Evolutionary conservation across 148 eudicot genomes (phyloP).

Genomic region (Camellia sinensis): DNA sequence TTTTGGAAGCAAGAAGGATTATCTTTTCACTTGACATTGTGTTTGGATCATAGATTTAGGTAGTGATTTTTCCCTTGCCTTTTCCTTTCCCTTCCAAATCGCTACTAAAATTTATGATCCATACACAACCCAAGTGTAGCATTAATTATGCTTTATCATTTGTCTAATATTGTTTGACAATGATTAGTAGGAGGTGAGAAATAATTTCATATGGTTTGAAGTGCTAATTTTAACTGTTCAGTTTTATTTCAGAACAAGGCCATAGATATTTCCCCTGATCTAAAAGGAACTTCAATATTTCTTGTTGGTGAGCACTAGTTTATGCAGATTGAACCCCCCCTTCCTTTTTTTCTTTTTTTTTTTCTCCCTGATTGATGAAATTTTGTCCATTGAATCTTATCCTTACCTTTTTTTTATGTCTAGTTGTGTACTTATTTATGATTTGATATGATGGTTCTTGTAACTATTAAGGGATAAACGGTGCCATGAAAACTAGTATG

Average conservation of each 20-base stretch:
- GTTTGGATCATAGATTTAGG: too few species aligned
- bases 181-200: background rate
- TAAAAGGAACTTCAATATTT: constrained; percentile 84
- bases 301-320: constrained; percentile 63
- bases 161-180: constrained; percentile 20
- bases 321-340: constrained; percentile 1
- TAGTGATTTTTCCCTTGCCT: too few species aligned
- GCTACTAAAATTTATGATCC: too few species aligned
- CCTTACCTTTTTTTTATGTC: background rate
- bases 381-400: background rate
- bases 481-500: constrained; percentile 48
- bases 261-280: constrained; percentile 48
- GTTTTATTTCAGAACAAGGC: constrained; percentile 77
- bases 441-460: constrained; percentile 5
- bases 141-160: constrained; percentile 22
- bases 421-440: constrained; percentile 1
- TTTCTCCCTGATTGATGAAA: constrained; percentile 6
- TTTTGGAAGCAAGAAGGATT: constrained; percentile 3
- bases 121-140: background rate
- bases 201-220: constrained; percentile 12
- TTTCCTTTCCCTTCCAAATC: too few species aligned
- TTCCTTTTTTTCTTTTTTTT: background rate
- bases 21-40: background rate
- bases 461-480: constrained; percentile 54
- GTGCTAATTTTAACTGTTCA: constrained; percentile 36